These are phyloP conservation scores for Bretziella fagacearum DNA, from an alignment of 2,329 filamentous ascomycete genomes.

Conservation along the genomic window DNA sequence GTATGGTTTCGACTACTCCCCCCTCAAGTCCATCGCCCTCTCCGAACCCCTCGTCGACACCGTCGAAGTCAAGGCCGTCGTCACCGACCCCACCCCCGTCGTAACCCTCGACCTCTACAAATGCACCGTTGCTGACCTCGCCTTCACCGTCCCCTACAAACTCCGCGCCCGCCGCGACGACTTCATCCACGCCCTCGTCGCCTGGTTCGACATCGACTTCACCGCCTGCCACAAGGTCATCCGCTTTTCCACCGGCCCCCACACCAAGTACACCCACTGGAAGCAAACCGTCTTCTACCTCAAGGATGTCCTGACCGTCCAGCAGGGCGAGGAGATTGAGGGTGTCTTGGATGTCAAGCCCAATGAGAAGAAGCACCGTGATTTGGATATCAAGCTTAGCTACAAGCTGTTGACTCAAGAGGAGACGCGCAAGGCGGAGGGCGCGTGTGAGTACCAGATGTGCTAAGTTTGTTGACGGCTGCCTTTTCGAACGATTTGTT, in stretches of 20 bases:
- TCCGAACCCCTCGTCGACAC: constrained; percentile 95
- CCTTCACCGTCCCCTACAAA: constrained; percentile 64
- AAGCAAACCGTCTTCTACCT: constrained; percentile 99
- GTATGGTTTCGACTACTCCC: constrained; percentile 92
- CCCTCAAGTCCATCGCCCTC: constrained; percentile 82
- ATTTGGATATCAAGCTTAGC: constrained; percentile 76
- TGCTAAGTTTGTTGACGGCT: constrained; percentile 32
- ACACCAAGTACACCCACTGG: constrained; percentile 99
- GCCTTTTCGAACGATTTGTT: too few relatives aligned
- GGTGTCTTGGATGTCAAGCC: constrained; percentile 68
- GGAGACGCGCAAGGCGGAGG: constrained; percentile 47
- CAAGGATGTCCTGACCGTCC: constrained; percentile 78
- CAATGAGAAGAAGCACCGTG: constrained; percentile 84
- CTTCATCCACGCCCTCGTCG: constrained; percentile 89
- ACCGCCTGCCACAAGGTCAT: constrained; percentile 96
- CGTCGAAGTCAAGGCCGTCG: constrained; percentile 90
- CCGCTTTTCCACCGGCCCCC: constrained; percentile 87
- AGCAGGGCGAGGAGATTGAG: constrained; percentile 64
- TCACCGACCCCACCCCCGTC: constrained; percentile 74
- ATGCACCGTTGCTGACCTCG: constrained; percentile 65
- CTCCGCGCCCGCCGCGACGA: constrained; percentile 70
- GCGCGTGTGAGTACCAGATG: constrained; percentile 66
- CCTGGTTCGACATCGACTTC: constrained; percentile 99
- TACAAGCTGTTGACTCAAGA: constrained; percentile 72
- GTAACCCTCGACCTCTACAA: constrained; percentile 88